Evolutionary conservation across 78 protist species (phyloP), one percentile per base, ranked within the genome.

Genomic region (Tieghemostelium lacteum): DNA sequence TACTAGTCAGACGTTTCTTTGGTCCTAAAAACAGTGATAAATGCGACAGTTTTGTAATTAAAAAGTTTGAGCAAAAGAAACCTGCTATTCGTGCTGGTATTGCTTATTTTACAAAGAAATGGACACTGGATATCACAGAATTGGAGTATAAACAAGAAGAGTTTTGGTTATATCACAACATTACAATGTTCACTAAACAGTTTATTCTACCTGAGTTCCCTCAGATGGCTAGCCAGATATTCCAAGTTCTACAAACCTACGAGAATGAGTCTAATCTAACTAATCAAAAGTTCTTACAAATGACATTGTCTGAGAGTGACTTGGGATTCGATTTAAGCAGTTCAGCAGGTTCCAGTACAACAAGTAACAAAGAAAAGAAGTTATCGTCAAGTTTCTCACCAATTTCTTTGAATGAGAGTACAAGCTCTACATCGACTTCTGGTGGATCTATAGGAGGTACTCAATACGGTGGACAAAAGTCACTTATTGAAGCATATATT

Each of bases 21-120:
- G 91, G 91, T 20, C 91, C 91, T 36, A 16, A 74, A 20, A 24
- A 1, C 12, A 36, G 60, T 14, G 78, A 83, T 28, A 83, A 69
- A 28, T 29, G 39, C 17, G 91, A 83, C n/a, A n/a, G 58, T 2
- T 70, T 69, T 31, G 69, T 78, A 12, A 55, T 83, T 6, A 52
- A 70, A 36, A 83, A 69, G 17, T 83, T 83, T 24, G 91, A 83
- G n/a, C 91, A 83, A 45, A 34, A 73, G 67, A 54, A 73, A 26
- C 28, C 42, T 3, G 63, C 36, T 0, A 69, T 83, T 36, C 57
- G 91, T 28, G 55, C 31, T 14, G 91, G 91, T 52, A 39, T 83
- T 17, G 42, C 91, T 0, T 34, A 37, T 20, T 83, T 83, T 61
- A 6, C 58, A 12, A 67, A 73, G 31, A 73, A 73, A 40, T 83